These are phyloP conservation scores for Leccinum ochraceum DNA, from an alignment of 768 basidiomycete genomes.

Conservation along the genomic window DNA sequence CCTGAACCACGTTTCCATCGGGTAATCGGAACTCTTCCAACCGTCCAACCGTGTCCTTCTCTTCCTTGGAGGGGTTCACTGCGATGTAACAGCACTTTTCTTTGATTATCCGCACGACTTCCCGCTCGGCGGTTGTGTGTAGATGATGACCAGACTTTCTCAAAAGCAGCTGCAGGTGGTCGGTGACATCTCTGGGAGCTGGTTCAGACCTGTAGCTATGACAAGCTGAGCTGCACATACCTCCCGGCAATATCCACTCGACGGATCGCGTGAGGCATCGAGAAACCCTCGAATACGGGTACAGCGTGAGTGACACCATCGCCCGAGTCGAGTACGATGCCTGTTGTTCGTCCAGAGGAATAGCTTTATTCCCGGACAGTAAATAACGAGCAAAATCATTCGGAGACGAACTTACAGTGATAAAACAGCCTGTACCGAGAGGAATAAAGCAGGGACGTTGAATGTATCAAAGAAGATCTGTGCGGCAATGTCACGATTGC, in stretches of 20 bases:
- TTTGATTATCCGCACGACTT: constrained; percentile 96
- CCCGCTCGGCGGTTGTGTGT: constrained; percentile 95
- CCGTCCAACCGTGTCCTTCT: constrained; percentile 81
- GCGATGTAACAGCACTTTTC: constrained; percentile 98
- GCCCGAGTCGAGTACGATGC: constrained; percentile 98
- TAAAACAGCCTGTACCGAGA: constrained; percentile 95
- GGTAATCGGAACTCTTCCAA: constrained; percentile 90
- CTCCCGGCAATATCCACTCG: constrained; percentile 96
- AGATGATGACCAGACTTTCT: constrained; percentile 94
- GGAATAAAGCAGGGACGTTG: constrained; percentile 97
- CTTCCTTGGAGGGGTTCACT: constrained; percentile 89
- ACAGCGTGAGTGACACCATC: constrained; percentile 99
- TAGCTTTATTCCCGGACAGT: constrained; percentile 57
- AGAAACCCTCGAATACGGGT: constrained; percentile 98
- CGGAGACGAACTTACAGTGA: constrained; percentile 71
- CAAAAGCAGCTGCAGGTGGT: constrained; percentile 90
- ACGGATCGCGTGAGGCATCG: constrained; percentile 97
- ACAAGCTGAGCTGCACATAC: constrained; percentile 40
- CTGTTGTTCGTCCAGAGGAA: constrained; percentile 96
- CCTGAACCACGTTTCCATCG: constrained; percentile 92
- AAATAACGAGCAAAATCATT: constrained; percentile 5
- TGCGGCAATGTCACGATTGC: constrained; percentile 94
- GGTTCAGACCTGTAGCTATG: constrained; percentile 1
- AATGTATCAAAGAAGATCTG: constrained; percentile 99
- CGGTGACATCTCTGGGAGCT: constrained; percentile 82